These are phyloP conservation scores for Cokeromyces recurvatus DNA, from an alignment of 371 early-diverging fungal species.

Conservation along the genomic window DNA sequence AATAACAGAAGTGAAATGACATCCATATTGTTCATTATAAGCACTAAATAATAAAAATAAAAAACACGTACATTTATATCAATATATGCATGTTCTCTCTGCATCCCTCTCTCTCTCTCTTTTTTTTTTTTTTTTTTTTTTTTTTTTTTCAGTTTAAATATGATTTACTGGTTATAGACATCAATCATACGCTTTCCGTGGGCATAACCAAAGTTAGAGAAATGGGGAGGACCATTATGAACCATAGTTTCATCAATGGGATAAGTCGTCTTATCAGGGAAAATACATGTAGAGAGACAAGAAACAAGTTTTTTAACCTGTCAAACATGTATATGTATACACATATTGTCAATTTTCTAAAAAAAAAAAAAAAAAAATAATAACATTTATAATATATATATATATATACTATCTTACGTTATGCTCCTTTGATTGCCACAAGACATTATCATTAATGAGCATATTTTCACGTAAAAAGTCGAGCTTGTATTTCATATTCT, in stretches of 20 bases:
- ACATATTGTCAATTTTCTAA: too few species aligned
- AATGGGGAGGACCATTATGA: conserved; percentile 84
- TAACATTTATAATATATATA: too few species aligned
- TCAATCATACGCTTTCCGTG: conserved; percentile 87
- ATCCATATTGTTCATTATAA: conserved; percentile 79
- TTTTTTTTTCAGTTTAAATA: too few species aligned
- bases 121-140: too few species aligned
- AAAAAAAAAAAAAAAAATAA: too few species aligned
- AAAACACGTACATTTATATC: too few species aligned
- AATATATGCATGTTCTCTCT: too few species aligned
- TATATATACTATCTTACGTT: conserved; percentile 49
- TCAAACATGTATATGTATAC: too few species aligned
- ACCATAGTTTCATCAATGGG: conserved; percentile 90
- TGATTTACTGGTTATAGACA: conserved; percentile 72
- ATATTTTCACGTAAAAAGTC: conserved; percentile 78
- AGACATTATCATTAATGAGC: conserved; percentile 80
- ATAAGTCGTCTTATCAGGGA: conserved; percentile 84
- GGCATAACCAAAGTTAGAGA: conserved; percentile 87
- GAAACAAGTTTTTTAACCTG: conserved; percentile 83
- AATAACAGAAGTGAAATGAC: conserved; percentile 79
- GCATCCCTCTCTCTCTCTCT: too few species aligned
- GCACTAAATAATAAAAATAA: conserved; percentile 38
- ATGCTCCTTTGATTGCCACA: conserved; percentile 59
- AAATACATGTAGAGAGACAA: conserved; percentile 85
- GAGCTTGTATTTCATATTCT: conserved; percentile 81